Conservation (phyloP, 768 basidiomycete genomes). For the Tylopilus felleus region DNA sequence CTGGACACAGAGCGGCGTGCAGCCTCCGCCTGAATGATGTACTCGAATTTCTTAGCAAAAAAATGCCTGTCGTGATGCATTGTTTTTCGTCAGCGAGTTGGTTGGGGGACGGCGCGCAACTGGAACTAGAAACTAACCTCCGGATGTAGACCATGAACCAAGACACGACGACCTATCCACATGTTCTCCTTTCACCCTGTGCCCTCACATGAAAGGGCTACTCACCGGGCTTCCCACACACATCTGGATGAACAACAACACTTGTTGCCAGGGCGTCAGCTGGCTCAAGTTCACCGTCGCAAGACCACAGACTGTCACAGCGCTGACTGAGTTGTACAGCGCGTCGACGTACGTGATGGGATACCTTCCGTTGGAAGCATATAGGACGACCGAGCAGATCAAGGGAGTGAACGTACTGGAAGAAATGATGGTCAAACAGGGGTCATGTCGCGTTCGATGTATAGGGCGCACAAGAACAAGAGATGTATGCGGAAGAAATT, state of each 20-base stretch:
- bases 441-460: constrained; percentile 1
- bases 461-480: constrained; percentile 51
- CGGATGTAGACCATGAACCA: constrained; percentile 82
- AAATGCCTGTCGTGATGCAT: constrained; percentile 47
- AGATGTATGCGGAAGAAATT: constrained; percentile 68
- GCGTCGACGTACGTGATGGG: constrained; percentile 74
- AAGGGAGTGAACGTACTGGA: constrained; percentile 74
- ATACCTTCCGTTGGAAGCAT: constrained; percentile 72
- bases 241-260: constrained; percentile 74
- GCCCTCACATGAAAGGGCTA: constrained; percentile 6
- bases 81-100: too few relatives aligned
- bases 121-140: constrained; percentile 39
- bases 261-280: constrained; percentile 69
- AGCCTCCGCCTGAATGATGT: constrained; percentile 48
- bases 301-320: constrained; percentile 77
- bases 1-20: constrained; percentile 26
- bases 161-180: constrained; percentile 64
- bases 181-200: background rate
- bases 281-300: constrained; percentile 65
- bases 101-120: background rate
- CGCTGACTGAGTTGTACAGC: constrained; percentile 73
- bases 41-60: constrained; percentile 65
- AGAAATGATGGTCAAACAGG: constrained; percentile 2
- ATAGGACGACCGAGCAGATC: constrained; percentile 76
- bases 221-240: constrained; percentile 69